Percentiles rank a stretch among this genome's conserved stretches.
phyloP scores from a whole-genome alignment of 2,329 filamentous ascomycete species.

The Calcarisporium arbuscula region DNA sequence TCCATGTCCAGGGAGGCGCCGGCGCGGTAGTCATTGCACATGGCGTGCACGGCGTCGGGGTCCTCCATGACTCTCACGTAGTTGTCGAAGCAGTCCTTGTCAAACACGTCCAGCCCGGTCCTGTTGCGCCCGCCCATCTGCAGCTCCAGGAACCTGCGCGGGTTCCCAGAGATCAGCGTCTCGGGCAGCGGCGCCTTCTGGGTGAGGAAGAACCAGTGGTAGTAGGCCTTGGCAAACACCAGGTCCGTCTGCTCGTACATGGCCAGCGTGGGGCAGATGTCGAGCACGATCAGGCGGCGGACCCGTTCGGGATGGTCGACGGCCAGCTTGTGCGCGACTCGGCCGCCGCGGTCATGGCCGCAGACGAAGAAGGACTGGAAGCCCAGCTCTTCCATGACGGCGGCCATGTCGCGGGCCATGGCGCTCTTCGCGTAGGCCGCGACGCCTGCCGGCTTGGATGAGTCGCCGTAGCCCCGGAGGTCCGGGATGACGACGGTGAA shows the following conservation, averaged over 20 bases:
- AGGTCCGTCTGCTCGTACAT: constrained; percentile 42
- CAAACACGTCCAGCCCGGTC: constrained; percentile 28
- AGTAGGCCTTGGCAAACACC: constrained; percentile 43
- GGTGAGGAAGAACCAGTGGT: constrained; percentile 55
- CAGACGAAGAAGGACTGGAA: constrained; percentile 39
- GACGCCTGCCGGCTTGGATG: constrained; percentile 35
- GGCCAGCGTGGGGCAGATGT: constrained; percentile 48
- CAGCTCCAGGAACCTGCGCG: constrained; percentile 32
- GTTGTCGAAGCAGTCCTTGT: constrained; percentile 25
- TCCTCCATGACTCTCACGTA: constrained; percentile 38
- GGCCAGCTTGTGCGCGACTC: constrained; percentile 47
- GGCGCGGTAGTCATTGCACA: constrained; percentile 52
- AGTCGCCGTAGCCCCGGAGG: constrained; percentile 45
- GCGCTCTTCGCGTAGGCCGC: constrained; percentile 38
- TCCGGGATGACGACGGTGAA: constrained; percentile 41
- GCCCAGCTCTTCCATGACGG: constrained; percentile 38
- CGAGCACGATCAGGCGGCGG: constrained; percentile 37
- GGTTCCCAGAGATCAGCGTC: constrained; percentile 32
- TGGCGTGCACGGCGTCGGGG: constrained; percentile 34
- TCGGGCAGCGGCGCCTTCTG: constrained; percentile 46
- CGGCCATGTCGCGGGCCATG: constrained; percentile 41
- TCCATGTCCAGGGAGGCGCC: constrained; percentile 46
- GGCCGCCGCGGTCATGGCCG: constrained; percentile 51
- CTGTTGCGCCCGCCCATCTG: constrained; percentile 35
- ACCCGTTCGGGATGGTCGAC: constrained; percentile 39